Base-by-base conservation (phyloP, 2,329 filamentous ascomycete species). In the Endothia cerciana region DNA sequence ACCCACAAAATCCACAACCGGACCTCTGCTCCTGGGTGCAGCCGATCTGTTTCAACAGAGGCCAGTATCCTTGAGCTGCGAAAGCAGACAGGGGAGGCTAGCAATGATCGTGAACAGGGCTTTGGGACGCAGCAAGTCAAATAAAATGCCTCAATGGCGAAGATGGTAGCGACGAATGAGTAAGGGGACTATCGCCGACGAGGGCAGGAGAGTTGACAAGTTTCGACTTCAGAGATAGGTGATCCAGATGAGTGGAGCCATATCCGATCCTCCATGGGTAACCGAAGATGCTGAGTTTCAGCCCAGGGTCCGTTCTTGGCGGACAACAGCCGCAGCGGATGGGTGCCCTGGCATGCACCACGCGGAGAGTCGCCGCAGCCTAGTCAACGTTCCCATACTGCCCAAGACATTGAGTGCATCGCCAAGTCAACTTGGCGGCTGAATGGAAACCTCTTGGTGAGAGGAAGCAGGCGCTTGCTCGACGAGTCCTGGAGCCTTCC, bases 131-230 rank as follows among this genome's bases (percentile, higher is more conserved):
- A 30, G 7, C 17, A 49, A 36, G 45, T 25, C 45, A 43, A 49
- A 62, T 47, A 67, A 67, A 67, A 67, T 67, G 65, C 65, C 65
- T 67, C 65, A 67, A 45, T 22, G 55, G 60, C 51, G 55, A 64
- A 57, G 45, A 41, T 43, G 55, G 33, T 47, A 60, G 22, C 56
- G 55, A 49, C 40, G 60, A 30, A 41, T 43, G 60, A 66, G 53
- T 53, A 63, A 59, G 60, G 51, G 49, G 49, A 56, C 11, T n/a
- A 57, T 22, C 41, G 36, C 59, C 60, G 51, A 64, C 49, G 58
- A 67, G 62, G 22, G 57, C 62, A 41, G 57, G 33, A 58, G 33
- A 38, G 15, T 1, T 19, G 55, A 40, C 55, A 58, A 62, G 65
- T 61, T 64, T 67, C 65, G 65, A 61, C 65, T 60, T 61, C 62